Evolutionary conservation across 352 stramenopile species (phyloP), one percentile per base, ranked within the genome.

Genomic region (Phytopythium delawarense): DNA sequence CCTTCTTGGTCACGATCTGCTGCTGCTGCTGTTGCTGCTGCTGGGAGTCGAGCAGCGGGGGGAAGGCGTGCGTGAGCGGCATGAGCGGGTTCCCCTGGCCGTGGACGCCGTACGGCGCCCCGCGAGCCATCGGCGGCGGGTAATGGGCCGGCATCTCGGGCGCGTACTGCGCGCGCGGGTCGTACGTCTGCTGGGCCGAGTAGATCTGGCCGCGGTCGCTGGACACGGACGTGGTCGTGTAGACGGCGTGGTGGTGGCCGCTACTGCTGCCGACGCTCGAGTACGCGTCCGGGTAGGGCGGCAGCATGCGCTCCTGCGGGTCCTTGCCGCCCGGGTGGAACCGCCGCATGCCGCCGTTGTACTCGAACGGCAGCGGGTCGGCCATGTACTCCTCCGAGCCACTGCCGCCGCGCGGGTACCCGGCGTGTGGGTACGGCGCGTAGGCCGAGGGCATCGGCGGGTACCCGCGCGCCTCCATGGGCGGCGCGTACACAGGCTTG

Each of bases 351-450:
- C 74, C 74, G 60, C 74, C 74, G 60, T 61, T 79, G 67, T 94
- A 94, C 59, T 94, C 82, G 61, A 94, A 94, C 0, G 84, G 84
- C 3, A 94, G 64, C 25, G 84, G 84, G 58, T 94, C 82, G 6
- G 82, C 80, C 6, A 84, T 71, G 67, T 92, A 94, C n/a, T 89
- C 80, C 30, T 92, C 79, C 49, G 23, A 35, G 23, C 23, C 23
- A 23, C 72, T 66, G 28, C 69, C 39, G 20, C 77, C 23, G 37
- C 63, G 62, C 21, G 65, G 56, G 52, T 69, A 75, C 44, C 67
- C 61, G 50, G 70, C 37, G 18, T 58, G 65, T 16, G 55, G 60
- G 34, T 64, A 42, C 4, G 68, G 28, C 15, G 23, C 49, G 51
- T 59, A 61, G 18, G 46, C 48, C 34, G 58, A 40, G 59, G 69